These are phyloP conservation scores for Debaryomyces hansenii DNA, from an alignment of 805 yeast genomes.

Conservation along the genomic window DNA sequence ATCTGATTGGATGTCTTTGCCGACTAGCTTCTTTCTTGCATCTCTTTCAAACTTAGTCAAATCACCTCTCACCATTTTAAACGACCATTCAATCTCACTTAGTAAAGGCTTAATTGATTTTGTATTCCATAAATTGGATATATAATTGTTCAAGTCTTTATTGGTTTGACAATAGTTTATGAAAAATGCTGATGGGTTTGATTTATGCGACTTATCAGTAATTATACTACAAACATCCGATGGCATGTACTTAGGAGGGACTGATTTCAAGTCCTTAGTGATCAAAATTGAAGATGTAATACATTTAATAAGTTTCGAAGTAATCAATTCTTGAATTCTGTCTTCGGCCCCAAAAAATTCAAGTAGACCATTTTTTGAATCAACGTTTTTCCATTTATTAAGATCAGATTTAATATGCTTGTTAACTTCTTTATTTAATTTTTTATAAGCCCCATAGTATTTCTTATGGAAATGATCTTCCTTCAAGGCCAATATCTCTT, in stretches of 20 bases:
- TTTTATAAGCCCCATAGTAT: conserved; percentile 44
- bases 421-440: conserved; percentile 39
- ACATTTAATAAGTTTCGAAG: conserved; percentile 32
- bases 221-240: conserved; percentile 24
- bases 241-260: conserved; percentile 37
- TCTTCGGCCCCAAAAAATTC: conserved; percentile 21
- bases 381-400: conserved; percentile 8
- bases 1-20: conserved; percentile 21
- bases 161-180: conserved; percentile 39
- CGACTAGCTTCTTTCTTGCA: conserved; percentile 23
- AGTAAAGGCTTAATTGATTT: conserved; percentile 35
- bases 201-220: conserved; percentile 23
- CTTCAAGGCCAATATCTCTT: conserved; percentile 47
- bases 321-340: conserved; percentile 23
- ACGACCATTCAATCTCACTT: conserved; percentile 42
- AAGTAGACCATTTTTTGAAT: conserved; percentile 11
- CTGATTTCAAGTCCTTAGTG: conserved; percentile 25
- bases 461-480: conserved; percentile 48
- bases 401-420: conserved; percentile 15
- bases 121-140: conserved; percentile 50
- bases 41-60: conserved; percentile 38
- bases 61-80: conserved; percentile 49
- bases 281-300: conserved; percentile 25
- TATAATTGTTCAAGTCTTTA: conserved; percentile 42
- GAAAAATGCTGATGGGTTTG: conserved; percentile 51